Evolutionary conservation across 1,139 yeast genomes (phyloP), one percentile per base, ranked within the genome.

Genomic region (Saccharomyces hybrid): DNA sequence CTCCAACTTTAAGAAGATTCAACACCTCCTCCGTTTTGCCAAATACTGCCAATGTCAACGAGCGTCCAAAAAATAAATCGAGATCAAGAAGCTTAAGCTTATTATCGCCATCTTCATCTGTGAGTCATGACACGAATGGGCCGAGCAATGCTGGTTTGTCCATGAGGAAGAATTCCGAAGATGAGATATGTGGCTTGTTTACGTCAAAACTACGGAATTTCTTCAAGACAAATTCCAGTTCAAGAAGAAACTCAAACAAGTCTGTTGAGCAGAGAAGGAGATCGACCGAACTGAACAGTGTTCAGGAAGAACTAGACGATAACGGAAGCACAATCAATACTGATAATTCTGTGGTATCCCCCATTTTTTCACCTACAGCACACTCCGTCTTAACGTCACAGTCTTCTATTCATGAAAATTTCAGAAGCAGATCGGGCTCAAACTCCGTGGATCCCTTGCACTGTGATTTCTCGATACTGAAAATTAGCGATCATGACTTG

Each of bases 151-250:
- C 8, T 16, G 44, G 26, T 16, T 38, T 13, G n/a, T 19, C 25
- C 3, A 8, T n/a, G 11, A 8, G n/a, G 44, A 16, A 38, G 3
- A 38, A 38, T 32, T n/a, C 27, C 46, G 5, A 56, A 52, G 27
- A 50, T 53, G 28, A 34, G 42, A 19, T 19, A 55, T 13, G 46
- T 55, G 7, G 53, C 52, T 14, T 48, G 52, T 27, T 50, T 61
- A 61, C 56, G 42, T 57, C 60, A 3, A 61, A 52, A 50, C 48
- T 61, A 13, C 55, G 53, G 47, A 57, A 57, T 26, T 53, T 61
- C 26, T 61, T 61, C 53, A 56, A 52, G 26, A 23, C 58, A n/a
- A 59, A 57, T 19, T 47, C 48, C 7, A 50, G 46, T 14, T 16
- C 44, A 26, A 27, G 26, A 13, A 53, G 50, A 48, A 47, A 50